Conservation (phyloP, 2,329 filamentous ascomycete species). For the Penicillium fuscoglaucum region DNA sequence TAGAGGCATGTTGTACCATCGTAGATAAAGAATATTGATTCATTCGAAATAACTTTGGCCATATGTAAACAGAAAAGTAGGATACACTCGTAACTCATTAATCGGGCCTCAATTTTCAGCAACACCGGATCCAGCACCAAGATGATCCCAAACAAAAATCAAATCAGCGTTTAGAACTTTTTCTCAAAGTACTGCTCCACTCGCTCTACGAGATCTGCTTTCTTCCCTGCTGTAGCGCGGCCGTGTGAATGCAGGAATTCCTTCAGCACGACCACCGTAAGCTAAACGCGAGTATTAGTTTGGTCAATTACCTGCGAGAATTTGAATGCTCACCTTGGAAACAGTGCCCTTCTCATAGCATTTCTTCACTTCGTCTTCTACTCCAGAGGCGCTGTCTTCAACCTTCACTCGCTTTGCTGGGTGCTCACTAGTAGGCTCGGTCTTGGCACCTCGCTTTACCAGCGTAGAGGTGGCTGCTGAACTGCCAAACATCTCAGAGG, state of each 20-base stretch:
- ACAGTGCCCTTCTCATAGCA: conserved; percentile 47
- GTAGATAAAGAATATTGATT: neutral
- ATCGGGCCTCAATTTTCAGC: neutral
- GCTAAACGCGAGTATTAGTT: conserved; percentile 28
- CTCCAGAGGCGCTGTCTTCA: conserved; percentile 27
- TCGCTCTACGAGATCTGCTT: conserved; percentile 52
- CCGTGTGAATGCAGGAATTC: conserved; percentile 48
- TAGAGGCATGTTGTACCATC: neutral
- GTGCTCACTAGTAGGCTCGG: conserved; percentile 29
- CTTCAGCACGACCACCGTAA: conserved; percentile 51
- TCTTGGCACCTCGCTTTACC: conserved; percentile 48
- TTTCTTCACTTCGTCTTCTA: conserved; percentile 43
- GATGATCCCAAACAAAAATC: neutral
- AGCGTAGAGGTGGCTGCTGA: conserved; percentile 45
- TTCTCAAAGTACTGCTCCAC: conserved; percentile 51
- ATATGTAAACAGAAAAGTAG: neutral
- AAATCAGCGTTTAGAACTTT: conserved; percentile 31
- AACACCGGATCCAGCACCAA: neutral
- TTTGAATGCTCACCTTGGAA: conserved; percentile 37
- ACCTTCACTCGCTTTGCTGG: conserved; percentile 51
- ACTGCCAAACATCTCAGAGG: conserved; percentile 42
- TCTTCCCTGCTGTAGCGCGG: conserved; percentile 48
- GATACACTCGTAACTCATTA: conserved; percentile 7
- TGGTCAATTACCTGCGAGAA: neutral
- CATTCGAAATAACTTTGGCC: neutral